Percentiles rank a stretch among this genome's conserved stretches.
Evolutionary conservation across 1,139 yeast species (phyloP).

Genomic region (Lodderomyces pseudojiufengensis): DNA sequence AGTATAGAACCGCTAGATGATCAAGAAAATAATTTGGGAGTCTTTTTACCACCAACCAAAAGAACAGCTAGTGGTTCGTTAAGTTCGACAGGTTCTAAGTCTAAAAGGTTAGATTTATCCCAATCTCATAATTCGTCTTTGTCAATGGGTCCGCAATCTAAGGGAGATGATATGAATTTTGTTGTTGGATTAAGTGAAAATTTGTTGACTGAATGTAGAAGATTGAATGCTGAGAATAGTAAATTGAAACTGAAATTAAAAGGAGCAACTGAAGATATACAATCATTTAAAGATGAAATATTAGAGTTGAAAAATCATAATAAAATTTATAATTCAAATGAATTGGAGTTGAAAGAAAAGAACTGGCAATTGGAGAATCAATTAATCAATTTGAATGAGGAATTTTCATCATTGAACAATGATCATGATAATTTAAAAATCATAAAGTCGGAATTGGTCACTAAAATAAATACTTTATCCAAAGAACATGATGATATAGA

Average conservation of each 20-base stretch:
- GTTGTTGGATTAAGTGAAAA: conserved; percentile 83
- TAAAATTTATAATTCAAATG: conserved; percentile 25
- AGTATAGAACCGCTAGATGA: conserved; percentile 10
- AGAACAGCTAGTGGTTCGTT: conserved; percentile 2
- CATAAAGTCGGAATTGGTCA: conserved; percentile 30
- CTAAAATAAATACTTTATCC: conserved; percentile 27
- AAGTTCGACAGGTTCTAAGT: conserved; percentile 1
- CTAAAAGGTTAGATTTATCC: conserved; percentile 9
- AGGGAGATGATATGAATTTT: conserved; percentile 69
- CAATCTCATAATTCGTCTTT: conserved; percentile 23
- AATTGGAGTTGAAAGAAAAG: conserved; percentile 57
- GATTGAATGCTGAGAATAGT: conserved; percentile 67
- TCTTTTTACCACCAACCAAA: conserved; percentile 16
- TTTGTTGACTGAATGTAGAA: conserved; percentile 72
- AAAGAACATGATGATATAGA: conserved; percentile 50
- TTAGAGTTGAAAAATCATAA: conserved; percentile 29
- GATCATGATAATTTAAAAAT: conserved; percentile 31
- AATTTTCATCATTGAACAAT: conserved; percentile 26
- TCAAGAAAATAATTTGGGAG: conserved; percentile 19
- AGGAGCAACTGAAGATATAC: conserved; percentile 40
- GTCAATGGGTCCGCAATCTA: conserved; percentile 41
- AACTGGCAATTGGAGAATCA: conserved; percentile 77
- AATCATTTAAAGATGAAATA: conserved; percentile 36
- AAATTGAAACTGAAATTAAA: conserved; percentile 43
- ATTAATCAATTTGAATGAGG: conserved; percentile 49